Conservation (phyloP, 192 early-diverging fungal genomes). For the Thoreauomyces humboldtii region DNA sequence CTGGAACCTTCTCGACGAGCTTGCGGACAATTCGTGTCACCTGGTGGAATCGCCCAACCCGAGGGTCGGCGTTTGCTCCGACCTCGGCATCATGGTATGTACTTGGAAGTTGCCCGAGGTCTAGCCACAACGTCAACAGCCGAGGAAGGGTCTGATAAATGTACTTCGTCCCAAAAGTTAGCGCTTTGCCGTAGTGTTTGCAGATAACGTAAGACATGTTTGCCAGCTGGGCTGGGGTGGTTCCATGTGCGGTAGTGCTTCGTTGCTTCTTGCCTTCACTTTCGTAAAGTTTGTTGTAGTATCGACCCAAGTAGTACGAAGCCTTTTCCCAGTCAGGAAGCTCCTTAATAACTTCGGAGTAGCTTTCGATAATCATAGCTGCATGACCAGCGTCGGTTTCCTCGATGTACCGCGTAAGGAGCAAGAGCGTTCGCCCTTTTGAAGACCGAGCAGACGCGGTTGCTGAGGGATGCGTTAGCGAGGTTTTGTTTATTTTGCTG, state of each 20-base stretch:
- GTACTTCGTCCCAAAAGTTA: conserved; percentile 70
- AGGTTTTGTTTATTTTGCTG: neutral
- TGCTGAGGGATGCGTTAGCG: neutral
- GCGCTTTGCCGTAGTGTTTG: conserved; percentile 47
- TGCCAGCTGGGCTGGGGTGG: neutral
- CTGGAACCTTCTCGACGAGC: conserved; percentile 57
- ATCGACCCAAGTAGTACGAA: conserved; percentile 58
- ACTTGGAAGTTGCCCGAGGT: conserved; percentile 48
- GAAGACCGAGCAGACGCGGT: too few species aligned
- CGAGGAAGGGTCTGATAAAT: conserved; percentile 83
- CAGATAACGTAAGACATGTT: conserved; percentile 31
- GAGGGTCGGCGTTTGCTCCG: conserved; percentile 18
- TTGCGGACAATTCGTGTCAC: conserved; percentile 53
- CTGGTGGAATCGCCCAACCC: conserved; percentile 49
- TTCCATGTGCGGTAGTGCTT: neutral
- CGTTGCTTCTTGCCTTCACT: conserved; percentile 14
- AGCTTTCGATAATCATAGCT: neutral
- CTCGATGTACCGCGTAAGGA: conserved; percentile 58
- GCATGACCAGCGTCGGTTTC: conserved; percentile 37
- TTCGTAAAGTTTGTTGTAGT: conserved; percentile 59
- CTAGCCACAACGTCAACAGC: conserved; percentile 82
- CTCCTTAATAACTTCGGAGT: neutral
- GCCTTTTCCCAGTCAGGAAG: conserved; percentile 66
- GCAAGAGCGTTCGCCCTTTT: conserved; percentile 44
- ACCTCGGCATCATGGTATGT: conserved; percentile 4